Evolutionary conservation across 2,329 filamentous ascomycete species (phyloP).

Genomic region (Sporothrix brunneoviolacea): DNA sequence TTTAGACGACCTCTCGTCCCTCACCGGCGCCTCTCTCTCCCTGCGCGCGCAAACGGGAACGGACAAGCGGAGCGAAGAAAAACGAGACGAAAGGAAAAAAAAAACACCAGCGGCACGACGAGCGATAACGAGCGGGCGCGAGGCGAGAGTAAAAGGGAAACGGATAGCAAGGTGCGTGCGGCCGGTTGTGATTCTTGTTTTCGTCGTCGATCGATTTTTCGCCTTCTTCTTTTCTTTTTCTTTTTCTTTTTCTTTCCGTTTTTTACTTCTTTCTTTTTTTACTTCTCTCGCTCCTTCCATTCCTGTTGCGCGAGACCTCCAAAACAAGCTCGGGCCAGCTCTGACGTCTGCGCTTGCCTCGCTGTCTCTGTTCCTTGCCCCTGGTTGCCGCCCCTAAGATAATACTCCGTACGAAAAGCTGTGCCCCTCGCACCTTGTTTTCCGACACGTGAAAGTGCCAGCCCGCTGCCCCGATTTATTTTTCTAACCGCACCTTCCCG

Average conservation of each 20-base stretch:
- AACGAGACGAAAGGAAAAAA: not conserved
- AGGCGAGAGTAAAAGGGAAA: not conserved
- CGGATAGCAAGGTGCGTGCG: not conserved
- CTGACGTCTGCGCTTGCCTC: no score
- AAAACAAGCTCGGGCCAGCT: no score
- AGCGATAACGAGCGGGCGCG: not conserved
- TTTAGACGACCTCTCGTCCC: not conserved
- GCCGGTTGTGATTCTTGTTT: no score
- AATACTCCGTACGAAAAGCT: not conserved
- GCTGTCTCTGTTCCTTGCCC: no score
- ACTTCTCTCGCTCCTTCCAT: not conserved
- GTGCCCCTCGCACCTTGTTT: not conserved
- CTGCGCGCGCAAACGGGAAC: conserved; percentile 9
- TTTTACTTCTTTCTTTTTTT: not conserved
- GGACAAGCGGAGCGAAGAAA: conserved; percentile 11
- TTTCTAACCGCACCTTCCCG: not conserved
- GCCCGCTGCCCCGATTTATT: not conserved
- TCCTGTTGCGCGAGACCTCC: no score
- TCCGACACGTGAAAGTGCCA: conserved; percentile 12
- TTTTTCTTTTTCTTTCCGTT: not conserved
- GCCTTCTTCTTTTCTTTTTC: not conserved
- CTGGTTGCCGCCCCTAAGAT: no score
- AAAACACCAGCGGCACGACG: not conserved
- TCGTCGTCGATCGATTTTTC: no score
- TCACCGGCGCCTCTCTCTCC: not conserved